Conservation (phyloP, 2,329 filamentous ascomycete species). For the Fonsecaea nubica region DNA sequence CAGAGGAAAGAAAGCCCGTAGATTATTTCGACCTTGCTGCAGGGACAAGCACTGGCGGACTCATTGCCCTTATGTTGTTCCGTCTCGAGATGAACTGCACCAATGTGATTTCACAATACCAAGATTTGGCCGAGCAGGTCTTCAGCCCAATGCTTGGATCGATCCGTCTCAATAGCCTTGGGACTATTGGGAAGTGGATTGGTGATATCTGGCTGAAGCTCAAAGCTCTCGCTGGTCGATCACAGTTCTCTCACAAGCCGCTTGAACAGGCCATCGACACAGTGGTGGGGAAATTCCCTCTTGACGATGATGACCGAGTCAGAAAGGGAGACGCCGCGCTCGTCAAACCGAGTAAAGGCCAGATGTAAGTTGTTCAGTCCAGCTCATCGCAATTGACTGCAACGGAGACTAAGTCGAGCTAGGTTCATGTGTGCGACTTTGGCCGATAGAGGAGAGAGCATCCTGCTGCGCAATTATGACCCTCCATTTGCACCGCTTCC, state of each 20-base stretch:
- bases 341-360: constrained; percentile 28
- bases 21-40: constrained; percentile 37
- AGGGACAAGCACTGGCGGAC: constrained; percentile 39
- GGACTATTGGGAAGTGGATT: constrained; percentile 25
- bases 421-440: constrained; percentile 36
- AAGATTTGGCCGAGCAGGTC: constrained; percentile 29
- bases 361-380: constrained; percentile 25
- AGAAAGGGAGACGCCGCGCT: constrained; percentile 28
- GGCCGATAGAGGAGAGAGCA: constrained; percentile 31
- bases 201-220: constrained; percentile 31
- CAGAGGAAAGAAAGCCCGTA: constrained; percentile 29
- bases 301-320: constrained; percentile 27
- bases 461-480: constrained; percentile 31
- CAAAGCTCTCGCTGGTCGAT: constrained; percentile 24
- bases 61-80: constrained; percentile 39
- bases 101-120: constrained; percentile 29
- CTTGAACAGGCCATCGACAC: constrained; percentile 33
- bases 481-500: constrained; percentile 26
- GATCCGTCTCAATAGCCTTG: constrained; percentile 25
- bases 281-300: constrained; percentile 30
- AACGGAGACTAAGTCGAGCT: neutral
- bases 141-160: constrained; percentile 29
- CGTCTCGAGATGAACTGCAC: constrained; percentile 36
- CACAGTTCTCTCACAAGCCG: constrained; percentile 27
- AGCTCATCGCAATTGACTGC: neutral